A percentile compares a stretch with the other conserved stretches of the same genome.
Evolutionary conservation across 192 early-diverging fungal genomes (phyloP).

Genomic region (Linnemannia schmuckeri): DNA sequence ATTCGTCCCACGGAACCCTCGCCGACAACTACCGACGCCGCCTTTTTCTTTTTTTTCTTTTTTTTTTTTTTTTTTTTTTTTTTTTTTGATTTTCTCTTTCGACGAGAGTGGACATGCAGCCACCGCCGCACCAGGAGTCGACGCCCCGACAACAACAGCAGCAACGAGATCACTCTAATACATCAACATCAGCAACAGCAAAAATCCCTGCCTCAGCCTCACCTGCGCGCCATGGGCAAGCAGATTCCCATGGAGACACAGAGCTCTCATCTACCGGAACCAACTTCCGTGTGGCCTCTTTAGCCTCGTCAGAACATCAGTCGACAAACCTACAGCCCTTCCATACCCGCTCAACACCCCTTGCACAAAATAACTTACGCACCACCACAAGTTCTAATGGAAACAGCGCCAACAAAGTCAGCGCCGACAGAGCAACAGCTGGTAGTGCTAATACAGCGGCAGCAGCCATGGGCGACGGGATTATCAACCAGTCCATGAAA

Average conservation of each 20-base stretch:
- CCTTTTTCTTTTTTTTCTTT: not conserved
- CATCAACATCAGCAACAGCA: not conserved
- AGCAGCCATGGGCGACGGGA: slow-evolving; percentile 42
- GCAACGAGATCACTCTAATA: not conserved
- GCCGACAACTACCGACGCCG: too few species aligned
- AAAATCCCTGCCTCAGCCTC: not conserved
- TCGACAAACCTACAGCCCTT: not conserved
- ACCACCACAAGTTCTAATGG: not conserved
- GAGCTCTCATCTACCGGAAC: slow-evolving; percentile 7
- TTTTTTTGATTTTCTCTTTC: not conserved
- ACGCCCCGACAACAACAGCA: not conserved
- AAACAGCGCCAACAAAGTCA: not conserved
- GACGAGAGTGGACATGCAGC: not conserved
- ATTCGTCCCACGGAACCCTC: too few species aligned
- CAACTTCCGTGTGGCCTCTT: not conserved
- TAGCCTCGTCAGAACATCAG: not conserved
- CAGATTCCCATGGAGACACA: not conserved
- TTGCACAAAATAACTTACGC: not conserved
- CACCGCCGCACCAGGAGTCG: not conserved
- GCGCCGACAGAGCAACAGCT: not conserved
- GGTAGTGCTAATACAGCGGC: not conserved
- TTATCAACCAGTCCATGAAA: slow-evolving; percentile 48
- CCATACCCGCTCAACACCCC: not conserved
- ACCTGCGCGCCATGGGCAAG: not conserved
- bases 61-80: not conserved